Evolutionary conservation across 257 asterid species (phyloP).

Genomic region (Paraleonurus japonicus): DNA sequence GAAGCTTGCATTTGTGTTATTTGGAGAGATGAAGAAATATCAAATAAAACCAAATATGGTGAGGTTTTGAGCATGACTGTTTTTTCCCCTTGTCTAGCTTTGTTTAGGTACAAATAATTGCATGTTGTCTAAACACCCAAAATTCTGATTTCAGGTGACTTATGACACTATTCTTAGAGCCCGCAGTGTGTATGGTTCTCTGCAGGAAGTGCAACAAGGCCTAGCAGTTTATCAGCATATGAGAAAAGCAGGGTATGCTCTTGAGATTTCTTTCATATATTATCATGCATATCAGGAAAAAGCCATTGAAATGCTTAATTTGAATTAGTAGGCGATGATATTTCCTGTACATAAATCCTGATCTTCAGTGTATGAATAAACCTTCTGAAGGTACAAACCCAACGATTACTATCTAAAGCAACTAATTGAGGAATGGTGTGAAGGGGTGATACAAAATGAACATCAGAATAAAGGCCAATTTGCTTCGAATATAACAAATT

Average conservation of each 20-base stretch:
- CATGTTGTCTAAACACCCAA: constrained; percentile 18
- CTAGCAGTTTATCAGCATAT: constrained; percentile 83
- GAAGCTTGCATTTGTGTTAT: constrained; percentile 63
- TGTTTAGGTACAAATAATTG: constrained; percentile 8
- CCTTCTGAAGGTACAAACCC: constrained; percentile 70
- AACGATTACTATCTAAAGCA: constrained; percentile 87
- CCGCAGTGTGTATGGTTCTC: constrained; percentile 72
- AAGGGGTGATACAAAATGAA: constrained; percentile 72
- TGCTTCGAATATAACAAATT: constrained; percentile 33
- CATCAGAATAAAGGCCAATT: constrained; percentile 29
- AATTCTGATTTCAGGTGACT: constrained; percentile 61
- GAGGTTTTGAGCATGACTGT: constrained; percentile 21
- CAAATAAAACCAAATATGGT: constrained; percentile 86
- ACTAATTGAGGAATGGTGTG: constrained; percentile 96
- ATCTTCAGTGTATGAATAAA: constrained; percentile 18
- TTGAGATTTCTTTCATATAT: background rate
- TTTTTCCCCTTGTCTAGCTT: background rate
- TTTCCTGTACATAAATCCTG: constrained; percentile 12
- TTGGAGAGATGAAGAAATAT: constrained; percentile 71
- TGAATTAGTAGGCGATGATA: background rate
- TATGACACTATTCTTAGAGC: constrained; percentile 89
- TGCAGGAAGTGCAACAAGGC: constrained; percentile 81
- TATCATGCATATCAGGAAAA: constrained; percentile 7
- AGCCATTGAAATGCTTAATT: constrained; percentile 1
- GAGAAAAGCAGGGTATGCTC: constrained; percentile 90